These are phyloP conservation scores for Emmonsiellopsis sp. DNA, from an alignment of 2,329 filamentous ascomycete species.

Conservation along the genomic window DNA sequence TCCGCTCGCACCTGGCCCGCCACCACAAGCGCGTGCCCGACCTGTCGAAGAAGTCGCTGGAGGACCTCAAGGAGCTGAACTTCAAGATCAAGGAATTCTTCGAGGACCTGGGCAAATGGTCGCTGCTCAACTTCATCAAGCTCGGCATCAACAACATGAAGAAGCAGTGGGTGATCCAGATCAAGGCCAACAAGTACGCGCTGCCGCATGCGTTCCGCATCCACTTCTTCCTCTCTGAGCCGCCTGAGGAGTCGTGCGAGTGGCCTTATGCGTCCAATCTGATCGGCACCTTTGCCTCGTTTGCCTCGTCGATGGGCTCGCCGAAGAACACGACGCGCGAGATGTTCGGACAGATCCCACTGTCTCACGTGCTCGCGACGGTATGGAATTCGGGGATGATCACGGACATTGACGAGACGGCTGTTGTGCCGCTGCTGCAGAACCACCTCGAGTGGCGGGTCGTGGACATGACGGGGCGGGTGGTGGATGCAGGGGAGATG, in stretches of 20 bases:
- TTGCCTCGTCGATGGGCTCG: constrained; percentile 20
- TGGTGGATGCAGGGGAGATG: constrained; percentile 12
- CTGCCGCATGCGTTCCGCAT: constrained; percentile 55
- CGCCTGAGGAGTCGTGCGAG: constrained; percentile 33
- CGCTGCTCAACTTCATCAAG: constrained; percentile 11
- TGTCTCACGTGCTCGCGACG: constrained; percentile 14
- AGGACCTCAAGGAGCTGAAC: constrained; percentile 5
- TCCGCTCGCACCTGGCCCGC: background rate
- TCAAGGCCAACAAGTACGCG: constrained; percentile 47
- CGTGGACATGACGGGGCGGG: constrained; percentile 8
- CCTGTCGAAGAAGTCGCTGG: constrained; percentile 6
- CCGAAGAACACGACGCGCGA: constrained; percentile 1
- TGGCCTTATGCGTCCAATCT: constrained; percentile 50
- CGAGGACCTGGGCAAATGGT: constrained; percentile 9
- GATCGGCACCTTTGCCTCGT: constrained; percentile 54
- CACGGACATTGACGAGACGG: constrained; percentile 4
- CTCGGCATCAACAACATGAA: constrained; percentile 22
- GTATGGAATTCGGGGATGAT: constrained; percentile 8
- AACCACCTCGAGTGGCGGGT: constrained; percentile 16
- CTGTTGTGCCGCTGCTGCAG: constrained; percentile 12
- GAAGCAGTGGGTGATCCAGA: constrained; percentile 58
- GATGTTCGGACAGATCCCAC: constrained; percentile 8
- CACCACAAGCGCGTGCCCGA: constrained; percentile 23
- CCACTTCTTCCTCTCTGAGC: constrained; percentile 58
- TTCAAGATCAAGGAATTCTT: constrained; percentile 9